These are phyloP conservation scores for Ceratocystis papillata DNA, from an alignment of 2,329 filamentous ascomycete species.

Conservation along the genomic window DNA sequence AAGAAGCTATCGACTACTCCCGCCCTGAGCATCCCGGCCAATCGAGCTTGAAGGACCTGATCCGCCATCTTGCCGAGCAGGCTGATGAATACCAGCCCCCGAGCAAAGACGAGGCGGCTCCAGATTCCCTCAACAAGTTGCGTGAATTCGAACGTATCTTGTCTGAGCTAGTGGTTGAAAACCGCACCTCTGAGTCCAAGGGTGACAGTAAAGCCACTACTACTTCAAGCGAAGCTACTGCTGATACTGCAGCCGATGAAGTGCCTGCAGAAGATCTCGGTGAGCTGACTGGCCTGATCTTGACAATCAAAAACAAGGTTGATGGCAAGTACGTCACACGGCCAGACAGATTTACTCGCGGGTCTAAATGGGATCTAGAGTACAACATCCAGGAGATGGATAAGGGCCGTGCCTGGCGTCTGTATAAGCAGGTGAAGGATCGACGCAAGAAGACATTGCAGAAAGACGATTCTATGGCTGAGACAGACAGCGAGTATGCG, in stretches of 20 bases:
- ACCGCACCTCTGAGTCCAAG: slow-evolving; percentile 8
- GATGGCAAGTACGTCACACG: slow-evolving; percentile 54
- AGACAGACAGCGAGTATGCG: slow-evolving; percentile 34
- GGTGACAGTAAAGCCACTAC: slow-evolving; percentile 4
- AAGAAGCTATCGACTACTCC: slow-evolving; percentile 7
- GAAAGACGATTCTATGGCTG: slow-evolving; percentile 25
- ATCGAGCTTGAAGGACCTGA: slow-evolving; percentile 38
- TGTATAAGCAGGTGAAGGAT: slow-evolving; percentile 48
- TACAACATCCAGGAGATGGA: slow-evolving; percentile 61
- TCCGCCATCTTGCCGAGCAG: slow-evolving; percentile 41
- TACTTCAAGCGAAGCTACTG: slow-evolving; percentile 6
- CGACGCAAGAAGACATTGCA: slow-evolving; percentile 43
- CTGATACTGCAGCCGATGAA: neutral
- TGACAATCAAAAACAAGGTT: slow-evolving; percentile 62
- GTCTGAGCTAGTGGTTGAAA: slow-evolving; percentile 36
- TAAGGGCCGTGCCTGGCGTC: slow-evolving; percentile 34
- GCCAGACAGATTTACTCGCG: slow-evolving; percentile 39
- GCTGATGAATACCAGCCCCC: slow-evolving; percentile 31
- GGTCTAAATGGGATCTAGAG: slow-evolving; percentile 58
- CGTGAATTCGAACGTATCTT: slow-evolving; percentile 43
- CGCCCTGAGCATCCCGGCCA: slow-evolving; percentile 24
- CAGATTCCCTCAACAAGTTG: slow-evolving; percentile 32
- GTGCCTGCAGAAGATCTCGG: slow-evolving; percentile 20
- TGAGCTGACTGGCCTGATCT: slow-evolving; percentile 55
- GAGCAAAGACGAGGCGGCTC: slow-evolving; percentile 21